Conservation (phyloP, 176 grass and related monocot species). For the Aegilops speltoides region DNA sequence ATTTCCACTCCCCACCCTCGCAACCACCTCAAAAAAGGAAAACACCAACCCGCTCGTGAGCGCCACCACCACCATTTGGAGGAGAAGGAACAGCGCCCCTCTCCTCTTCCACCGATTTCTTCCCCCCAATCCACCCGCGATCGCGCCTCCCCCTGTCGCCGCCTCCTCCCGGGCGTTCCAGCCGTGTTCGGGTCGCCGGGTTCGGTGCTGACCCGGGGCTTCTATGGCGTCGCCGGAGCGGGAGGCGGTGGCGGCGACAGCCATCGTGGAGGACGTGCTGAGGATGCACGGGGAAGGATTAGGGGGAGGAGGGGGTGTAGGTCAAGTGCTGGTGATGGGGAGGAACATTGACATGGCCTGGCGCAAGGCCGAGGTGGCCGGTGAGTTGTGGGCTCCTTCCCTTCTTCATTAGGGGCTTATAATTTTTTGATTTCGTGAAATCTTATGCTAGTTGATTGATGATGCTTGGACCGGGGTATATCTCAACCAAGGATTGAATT, state of each 20-base stretch:
- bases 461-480: not conserved
- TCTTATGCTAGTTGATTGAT: not conserved
- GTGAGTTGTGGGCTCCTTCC: slow-evolving; percentile 31
- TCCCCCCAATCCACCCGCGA: slow-evolving; percentile 4
- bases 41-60: slow-evolving; percentile 31
- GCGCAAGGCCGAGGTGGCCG: slow-evolving; percentile 62
- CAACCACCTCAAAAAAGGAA: slow-evolving; percentile 30
- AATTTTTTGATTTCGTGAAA: not conserved
- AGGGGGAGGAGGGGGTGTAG: not conserved
- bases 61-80: slow-evolving; percentile 39
- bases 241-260: slow-evolving; percentile 32
- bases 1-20: slow-evolving; percentile 32
- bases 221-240: slow-evolving; percentile 29
- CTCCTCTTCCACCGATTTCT: slow-evolving; percentile 24
- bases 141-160: not conserved
- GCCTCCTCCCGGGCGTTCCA: not conserved
- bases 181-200: slow-evolving; percentile 28
- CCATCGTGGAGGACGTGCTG: slow-evolving; percentile 28
- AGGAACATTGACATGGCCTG: slow-evolving; percentile 53
- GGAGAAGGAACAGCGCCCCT: slow-evolving; percentile 19
- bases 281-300: slow-evolving; percentile 10
- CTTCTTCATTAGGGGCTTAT: not conserved
- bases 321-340: not conserved
- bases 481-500: not conserved
- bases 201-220: slow-evolving; percentile 24